Evolutionary conservation across 73 alveolate species (phyloP), one percentile per base, ranked within the genome.

Genomic region (Breviolum minutum): DNA sequence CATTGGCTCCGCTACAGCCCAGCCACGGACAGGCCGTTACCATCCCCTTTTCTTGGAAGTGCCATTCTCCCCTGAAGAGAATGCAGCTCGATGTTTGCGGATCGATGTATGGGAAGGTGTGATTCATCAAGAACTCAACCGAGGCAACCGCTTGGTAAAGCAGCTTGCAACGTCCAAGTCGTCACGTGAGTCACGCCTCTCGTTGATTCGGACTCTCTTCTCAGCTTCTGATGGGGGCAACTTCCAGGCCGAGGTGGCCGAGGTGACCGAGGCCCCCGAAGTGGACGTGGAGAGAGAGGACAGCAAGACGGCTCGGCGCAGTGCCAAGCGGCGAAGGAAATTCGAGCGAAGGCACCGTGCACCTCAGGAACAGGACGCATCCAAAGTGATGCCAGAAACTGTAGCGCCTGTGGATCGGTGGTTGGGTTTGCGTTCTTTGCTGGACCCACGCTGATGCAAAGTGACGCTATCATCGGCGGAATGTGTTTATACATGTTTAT

Each of bases 1-100:
- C 30, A 76, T 90, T 16, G 86, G 77, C 77, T 48, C 76, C 10
- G 97, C 77, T 4, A 48, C 70, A 24, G 97, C 63, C 19, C 70
- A 90, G 88, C 97, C 27, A 2, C 97, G 97, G 17, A 27, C 87
- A 8, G 88, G 88, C 63, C 88, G 87, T 27, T 90, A 24, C 68
- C 80, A 90, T 63, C 97, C 97, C 7, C 82, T 90, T 32, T 27
- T 90, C 24, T 60, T 90, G 88, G 97, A 73, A n/a, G 97, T 90
- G 64, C 97, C 97, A 9, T 90, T 90, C 63, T 61, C 88, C 14
- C 88, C 87, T 7, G 77, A 40, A 76, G 88, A 90, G 97, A 90
- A 90, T 54, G 97, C 97, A 40, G 97, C 97, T 22, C 87, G 97
- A 27, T 90, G 97, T n/a, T 74, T 90, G 85, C 97, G 97, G 63